Evolutionary conservation across 1,284 basidiomycete genomes (phyloP).

Genomic region (Volvariella volvacea): DNA sequence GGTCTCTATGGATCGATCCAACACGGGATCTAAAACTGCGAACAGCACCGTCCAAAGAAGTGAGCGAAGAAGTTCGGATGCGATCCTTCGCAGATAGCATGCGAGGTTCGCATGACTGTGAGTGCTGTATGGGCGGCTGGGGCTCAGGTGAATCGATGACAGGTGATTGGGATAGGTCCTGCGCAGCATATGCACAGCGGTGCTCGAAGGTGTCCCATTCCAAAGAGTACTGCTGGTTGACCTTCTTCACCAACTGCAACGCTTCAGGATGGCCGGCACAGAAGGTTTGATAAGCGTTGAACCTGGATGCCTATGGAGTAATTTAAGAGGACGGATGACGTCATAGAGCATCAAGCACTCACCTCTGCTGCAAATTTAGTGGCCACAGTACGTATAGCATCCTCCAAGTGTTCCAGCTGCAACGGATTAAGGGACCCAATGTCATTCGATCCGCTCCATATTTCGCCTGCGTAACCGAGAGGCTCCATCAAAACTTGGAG

Average conservation of each 20-base stretch:
- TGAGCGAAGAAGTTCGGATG: constrained; percentile 15
- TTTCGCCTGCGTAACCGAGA: constrained; percentile 38
- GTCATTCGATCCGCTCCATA: constrained; percentile 13
- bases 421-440: constrained; percentile 13
- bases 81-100: background rate
- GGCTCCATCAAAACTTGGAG: constrained; percentile 51
- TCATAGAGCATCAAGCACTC: constrained; percentile 7
- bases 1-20: constrained; percentile 13
- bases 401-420: constrained; percentile 30
- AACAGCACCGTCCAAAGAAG: constrained; percentile 14
- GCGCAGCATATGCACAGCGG: constrained; percentile 52
- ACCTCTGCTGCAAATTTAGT: constrained; percentile 65
- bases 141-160: constrained; percentile 11
- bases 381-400: constrained; percentile 50
- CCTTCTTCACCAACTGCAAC: constrained; percentile 60
- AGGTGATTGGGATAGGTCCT: constrained; percentile 11
- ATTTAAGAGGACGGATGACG: constrained; percentile 6
- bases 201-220: constrained; percentile 84
- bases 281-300: constrained; percentile 75
- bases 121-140: background rate
- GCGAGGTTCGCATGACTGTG: constrained; percentile 1
- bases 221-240: constrained; percentile 48
- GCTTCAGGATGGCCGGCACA: constrained; percentile 83
- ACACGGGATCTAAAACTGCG: constrained; percentile 27
- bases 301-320: constrained; percentile 56